These are phyloP conservation scores for Monilinia laxa DNA, from an alignment of 2,329 filamentous ascomycete species.

Conservation along the genomic window DNA sequence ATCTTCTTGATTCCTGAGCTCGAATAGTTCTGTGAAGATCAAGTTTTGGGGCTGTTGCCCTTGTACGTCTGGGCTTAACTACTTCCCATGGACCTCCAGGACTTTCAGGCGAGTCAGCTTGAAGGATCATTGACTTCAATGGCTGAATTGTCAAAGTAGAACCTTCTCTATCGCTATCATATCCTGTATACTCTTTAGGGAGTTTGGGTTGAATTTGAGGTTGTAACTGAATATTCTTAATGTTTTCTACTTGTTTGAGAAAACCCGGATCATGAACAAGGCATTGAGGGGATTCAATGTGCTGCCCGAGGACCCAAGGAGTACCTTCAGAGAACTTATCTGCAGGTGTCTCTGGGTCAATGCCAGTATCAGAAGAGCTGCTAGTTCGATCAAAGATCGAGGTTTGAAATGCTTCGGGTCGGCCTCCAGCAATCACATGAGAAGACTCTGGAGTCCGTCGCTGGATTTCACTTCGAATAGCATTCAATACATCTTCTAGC, in stretches of 20 bases:
- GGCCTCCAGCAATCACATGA: conserved; percentile 43
- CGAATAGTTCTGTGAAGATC: conserved; percentile 46
- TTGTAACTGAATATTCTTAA: conserved; percentile 26
- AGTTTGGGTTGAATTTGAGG: conserved; percentile 27
- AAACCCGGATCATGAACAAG: conserved; percentile 31
- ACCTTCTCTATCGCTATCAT: conserved; percentile 37
- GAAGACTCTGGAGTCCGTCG: conserved; percentile 46
- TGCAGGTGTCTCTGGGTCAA: conserved; percentile 43
- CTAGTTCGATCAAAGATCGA: conserved; percentile 54
- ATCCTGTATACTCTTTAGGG: conserved; percentile 33
- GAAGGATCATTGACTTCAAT: not conserved
- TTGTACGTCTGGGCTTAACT: conserved; percentile 26
- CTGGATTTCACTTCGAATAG: conserved; percentile 47
- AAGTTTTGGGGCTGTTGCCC: conserved; percentile 31
- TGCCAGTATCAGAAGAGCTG: conserved; percentile 49
- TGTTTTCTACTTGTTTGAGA: conserved; percentile 22
- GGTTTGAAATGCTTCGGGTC: conserved; percentile 39
- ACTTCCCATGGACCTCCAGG: conserved; percentile 35
- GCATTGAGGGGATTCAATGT: conserved; percentile 35
- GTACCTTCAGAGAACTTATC: conserved; percentile 34
- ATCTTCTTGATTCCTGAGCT: conserved; percentile 44
- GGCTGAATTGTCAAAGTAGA: conserved; percentile 29
- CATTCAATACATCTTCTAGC: conserved; percentile 43
- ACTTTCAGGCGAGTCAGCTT: conserved; percentile 20
- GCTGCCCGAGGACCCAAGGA: conserved; percentile 34